Base-by-base conservation (phyloP, 805 yeast species). In the Clavispora phyllophila region DNA sequence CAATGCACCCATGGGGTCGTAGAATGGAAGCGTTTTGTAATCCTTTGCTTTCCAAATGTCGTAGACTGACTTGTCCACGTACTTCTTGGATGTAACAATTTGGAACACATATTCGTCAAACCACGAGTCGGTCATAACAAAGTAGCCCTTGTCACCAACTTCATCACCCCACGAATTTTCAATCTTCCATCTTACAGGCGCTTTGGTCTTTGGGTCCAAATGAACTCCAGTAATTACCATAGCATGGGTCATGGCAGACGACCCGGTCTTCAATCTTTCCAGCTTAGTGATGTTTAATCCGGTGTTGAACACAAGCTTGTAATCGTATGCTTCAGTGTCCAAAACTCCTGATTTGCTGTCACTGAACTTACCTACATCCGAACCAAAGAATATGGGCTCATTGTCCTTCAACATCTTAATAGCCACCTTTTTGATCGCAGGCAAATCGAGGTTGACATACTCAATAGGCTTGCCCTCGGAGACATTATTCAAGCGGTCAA, bases 211-310 rank as follows among this genome's bases (percentile, higher is more conserved):
- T 10, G 72, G 78, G 49, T 83, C 88, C 28, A 87, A 66, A 61
- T 87, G 89, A 36, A 85, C 91, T 25, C 81, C 96, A 10, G 89
- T 82, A 55, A 87, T 78, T 18, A 81, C 74, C 96, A 87, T 87
- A 28, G 96, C 96, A 57, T 87, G 96, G 13, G 95, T 87, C 95
- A 87, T 86, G 49, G 79, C 67, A 19, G 89, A 82, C 49, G 87
- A 81, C 44, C 79, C 80, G 50, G 84, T 81, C 46, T 72, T 65
- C 47, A 88, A 80, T 49, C 95, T 71, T 39, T 87, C 82, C 17
- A 79, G 79, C 68, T 88, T 87, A 39, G 60, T 47, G 54, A 64
- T 76, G 70, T 40, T 75, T 68, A 55, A 75, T 64, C 41, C 70
- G 60, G 71, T 79, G 72, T 37, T 81, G 54, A 79, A 73, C 1